Conservation (phyloP, 371 early-diverging fungal species). For the Syncephalis plumigaleata region DNA sequence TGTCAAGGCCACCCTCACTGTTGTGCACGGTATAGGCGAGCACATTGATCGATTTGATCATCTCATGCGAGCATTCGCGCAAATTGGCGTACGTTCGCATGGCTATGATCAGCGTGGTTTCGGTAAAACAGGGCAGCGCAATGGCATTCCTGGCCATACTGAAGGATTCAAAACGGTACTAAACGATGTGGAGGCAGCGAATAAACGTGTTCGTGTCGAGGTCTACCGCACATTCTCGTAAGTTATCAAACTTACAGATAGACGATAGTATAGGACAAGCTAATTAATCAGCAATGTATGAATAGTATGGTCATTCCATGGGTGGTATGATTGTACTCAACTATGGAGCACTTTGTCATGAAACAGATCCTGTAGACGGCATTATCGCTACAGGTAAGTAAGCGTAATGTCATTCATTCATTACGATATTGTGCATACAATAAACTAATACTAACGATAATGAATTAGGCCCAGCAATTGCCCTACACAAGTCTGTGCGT, state of each 20-base stretch:
- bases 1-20: background rate
- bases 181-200: background rate
- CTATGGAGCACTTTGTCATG: background rate
- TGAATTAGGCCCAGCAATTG: background rate
- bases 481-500: background rate
- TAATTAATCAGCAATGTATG: background rate
- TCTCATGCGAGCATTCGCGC: background rate
- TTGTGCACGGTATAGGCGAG: background rate
- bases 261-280: background rate
- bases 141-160: background rate
- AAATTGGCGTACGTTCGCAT: background rate
- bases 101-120: background rate
- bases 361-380: background rate
- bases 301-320: background rate
- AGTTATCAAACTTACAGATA: too few species aligned
- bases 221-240: background rate
- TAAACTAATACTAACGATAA: background rate
- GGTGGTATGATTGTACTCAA: conserved; percentile 1
- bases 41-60: background rate
- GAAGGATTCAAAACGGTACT: background rate
- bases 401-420: too few species aligned
- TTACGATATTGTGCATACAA: too few species aligned
- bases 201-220: background rate
- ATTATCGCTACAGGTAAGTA: background rate
- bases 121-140: background rate